These are phyloP conservation scores for Coriaria nepalensis DNA, from an alignment of 306 rosid genomes.

Conservation along the genomic window DNA sequence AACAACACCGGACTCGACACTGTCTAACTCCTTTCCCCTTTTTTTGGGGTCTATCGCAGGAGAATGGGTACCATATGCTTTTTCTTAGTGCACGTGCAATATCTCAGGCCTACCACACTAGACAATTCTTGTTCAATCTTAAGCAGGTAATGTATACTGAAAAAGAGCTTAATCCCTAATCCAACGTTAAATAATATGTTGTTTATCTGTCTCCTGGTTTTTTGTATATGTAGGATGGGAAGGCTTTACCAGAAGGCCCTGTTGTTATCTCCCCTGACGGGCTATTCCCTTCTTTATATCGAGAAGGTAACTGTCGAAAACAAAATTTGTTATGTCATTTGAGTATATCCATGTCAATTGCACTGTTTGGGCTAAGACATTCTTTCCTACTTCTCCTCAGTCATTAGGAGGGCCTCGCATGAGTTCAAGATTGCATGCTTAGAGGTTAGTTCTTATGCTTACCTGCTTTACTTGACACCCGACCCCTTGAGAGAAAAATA, in stretches of 20 bases:
- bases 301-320: conserved; percentile 55
- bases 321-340: neutral
- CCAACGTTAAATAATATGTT: conserved; percentile 1
- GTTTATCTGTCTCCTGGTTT: conserved; percentile 11
- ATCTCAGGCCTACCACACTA: conserved; percentile 76
- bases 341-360: neutral
- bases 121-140: conserved; percentile 80
- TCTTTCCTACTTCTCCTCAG: conserved; percentile 27
- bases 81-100: conserved; percentile 97
- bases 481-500: too few relatives aligned
- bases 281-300: conserved; percentile 84
- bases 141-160: conserved; percentile 53
- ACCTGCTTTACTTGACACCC: conserved; percentile 4
- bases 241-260: conserved; percentile 88
- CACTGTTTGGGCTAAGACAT: neutral
- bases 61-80: conserved; percentile 87
- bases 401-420: conserved; percentile 91
- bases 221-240: conserved; percentile 55
- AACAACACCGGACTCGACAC: too few relatives aligned
- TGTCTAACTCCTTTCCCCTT: too few relatives aligned
- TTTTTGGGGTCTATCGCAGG: conserved; percentile 33
- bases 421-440: conserved; percentile 92
- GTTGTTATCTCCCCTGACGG: conserved; percentile 97
- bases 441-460: conserved; percentile 50
- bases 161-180: conserved; percentile 12